Conservation (phyloP, 352 stramenopile species). For the Globisporangium heterothallicum region DNA sequence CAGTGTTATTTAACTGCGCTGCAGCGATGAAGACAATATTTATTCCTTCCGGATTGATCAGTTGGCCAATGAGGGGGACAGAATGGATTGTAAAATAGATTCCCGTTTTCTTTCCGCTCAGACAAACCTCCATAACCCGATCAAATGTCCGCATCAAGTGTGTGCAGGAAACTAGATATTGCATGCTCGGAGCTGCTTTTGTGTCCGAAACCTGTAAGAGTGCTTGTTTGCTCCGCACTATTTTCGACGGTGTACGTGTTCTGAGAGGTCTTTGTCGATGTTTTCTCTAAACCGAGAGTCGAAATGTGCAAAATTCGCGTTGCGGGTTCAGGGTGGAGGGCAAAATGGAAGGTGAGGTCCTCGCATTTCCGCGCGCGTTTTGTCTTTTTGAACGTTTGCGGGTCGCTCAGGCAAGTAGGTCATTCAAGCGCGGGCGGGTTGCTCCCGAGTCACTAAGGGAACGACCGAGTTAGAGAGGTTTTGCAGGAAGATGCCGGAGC, state of each 20-base stretch:
- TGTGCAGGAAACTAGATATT: no score
- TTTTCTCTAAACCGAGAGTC: no score
- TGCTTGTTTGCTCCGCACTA: no score
- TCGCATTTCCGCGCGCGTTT: constrained; percentile 7
- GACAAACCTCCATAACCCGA: no score
- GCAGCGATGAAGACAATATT: constrained; percentile 26
- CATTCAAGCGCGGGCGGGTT: constrained; percentile 11
- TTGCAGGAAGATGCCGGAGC: constrained; percentile 30
- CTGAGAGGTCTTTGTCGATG: no score
- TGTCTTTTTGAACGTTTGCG: constrained; percentile 7
- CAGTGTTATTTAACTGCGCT: constrained; percentile 62
- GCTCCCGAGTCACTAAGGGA: constrained; percentile 5
- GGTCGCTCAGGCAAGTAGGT: constrained; percentile 1
- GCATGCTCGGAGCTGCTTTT: no score
- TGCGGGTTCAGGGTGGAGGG: neutral
- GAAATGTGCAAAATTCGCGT: no score
- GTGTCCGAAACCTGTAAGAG: no score
- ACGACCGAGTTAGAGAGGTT: constrained; percentile 17
- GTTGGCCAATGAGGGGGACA: neutral
- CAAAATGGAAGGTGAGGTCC: neutral
- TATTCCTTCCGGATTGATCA: no score
- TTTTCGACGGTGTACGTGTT: no score
- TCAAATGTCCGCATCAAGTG: no score
- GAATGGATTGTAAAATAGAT: neutral
- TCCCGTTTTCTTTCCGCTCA: no score